A percentile compares a stretch with the other conserved stretches of the same genome.
These are phyloP conservation scores for Cyanidium caldarium DNA, from an alignment of 23 red algal species.

Conservation along the genomic window DNA sequence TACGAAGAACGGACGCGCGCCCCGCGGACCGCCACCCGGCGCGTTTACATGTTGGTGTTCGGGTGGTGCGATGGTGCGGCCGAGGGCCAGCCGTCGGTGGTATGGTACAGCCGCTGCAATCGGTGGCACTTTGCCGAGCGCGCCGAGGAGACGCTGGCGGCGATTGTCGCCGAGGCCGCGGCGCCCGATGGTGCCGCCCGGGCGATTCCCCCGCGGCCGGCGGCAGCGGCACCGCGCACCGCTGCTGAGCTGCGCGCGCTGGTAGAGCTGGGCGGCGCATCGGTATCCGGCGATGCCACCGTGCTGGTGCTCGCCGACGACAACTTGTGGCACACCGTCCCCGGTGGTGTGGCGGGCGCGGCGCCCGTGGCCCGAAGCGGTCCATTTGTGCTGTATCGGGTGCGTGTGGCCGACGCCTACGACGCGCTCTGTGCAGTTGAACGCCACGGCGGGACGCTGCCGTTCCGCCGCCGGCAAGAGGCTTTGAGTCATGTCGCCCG, in stretches of 20 bases:
- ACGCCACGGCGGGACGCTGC: background rate
- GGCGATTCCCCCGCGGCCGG: background rate
- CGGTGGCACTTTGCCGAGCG: constrained; percentile 8
- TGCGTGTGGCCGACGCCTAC: background rate
- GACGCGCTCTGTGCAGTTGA: background rate
- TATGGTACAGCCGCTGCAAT: constrained; percentile 15
- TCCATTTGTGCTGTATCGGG: constrained; percentile 2
- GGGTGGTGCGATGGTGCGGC: constrained; percentile 19
- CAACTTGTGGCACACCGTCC: background rate
- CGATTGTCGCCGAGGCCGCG: background rate
- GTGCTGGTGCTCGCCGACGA: background rate
- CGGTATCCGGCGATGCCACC: too few relatives aligned
- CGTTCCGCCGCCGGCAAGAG: background rate
- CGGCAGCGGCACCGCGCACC: too few relatives aligned
- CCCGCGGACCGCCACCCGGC: background rate
- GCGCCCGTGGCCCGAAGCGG: background rate
- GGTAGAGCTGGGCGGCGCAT: too few relatives aligned
- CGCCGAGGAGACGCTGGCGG: background rate
- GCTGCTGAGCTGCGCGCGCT: too few relatives aligned
- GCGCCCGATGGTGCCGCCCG: background rate
- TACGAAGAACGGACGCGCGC: background rate
- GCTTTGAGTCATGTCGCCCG: too few relatives aligned
- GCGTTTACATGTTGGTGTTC: constrained; percentile 20
- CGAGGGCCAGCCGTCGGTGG: constrained; percentile 21
- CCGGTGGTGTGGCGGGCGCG: background rate